Conservation (phyloP, 345 rosid species). For the Lagerstroemia speciosa region DNA sequence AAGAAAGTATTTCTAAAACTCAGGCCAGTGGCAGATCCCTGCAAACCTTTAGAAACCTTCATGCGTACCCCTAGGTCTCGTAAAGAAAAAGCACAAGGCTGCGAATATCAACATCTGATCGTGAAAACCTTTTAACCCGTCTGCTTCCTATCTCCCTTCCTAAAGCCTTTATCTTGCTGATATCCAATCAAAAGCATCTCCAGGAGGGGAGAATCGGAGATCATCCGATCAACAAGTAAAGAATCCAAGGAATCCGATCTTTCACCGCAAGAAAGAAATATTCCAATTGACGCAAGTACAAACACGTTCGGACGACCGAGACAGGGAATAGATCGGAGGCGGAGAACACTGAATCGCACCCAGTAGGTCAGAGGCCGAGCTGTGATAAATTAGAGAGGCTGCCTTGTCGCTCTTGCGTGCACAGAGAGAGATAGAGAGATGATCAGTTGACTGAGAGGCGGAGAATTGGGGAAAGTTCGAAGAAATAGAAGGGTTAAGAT, state of each 20-base stretch:
- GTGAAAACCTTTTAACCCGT: neutral
- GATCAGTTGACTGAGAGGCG: constrained; percentile 6
- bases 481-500: neutral
- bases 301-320: neutral
- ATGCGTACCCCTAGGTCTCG: too few species aligned
- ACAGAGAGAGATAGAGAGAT: constrained; percentile 1
- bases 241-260: neutral
- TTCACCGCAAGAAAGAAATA: neutral
- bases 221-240: neutral
- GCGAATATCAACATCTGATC: neutral
- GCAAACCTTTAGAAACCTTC: neutral
- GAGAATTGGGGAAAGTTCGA: constrained; percentile 1
- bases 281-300: neutral
- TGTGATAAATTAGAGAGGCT: neutral
- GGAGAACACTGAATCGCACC: neutral
- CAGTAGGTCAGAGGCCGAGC: neutral
- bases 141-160: neutral
- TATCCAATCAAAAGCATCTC: neutral
- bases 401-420: neutral
- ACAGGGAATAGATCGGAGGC: constrained; percentile 1
- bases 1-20: neutral
- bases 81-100: neutral
- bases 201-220: neutral
- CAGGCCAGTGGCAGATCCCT: neutral
- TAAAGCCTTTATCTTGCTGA: neutral